phyloP scores from a whole-genome alignment of 305 asterid genomes.

The Coffea humblotiana region DNA sequence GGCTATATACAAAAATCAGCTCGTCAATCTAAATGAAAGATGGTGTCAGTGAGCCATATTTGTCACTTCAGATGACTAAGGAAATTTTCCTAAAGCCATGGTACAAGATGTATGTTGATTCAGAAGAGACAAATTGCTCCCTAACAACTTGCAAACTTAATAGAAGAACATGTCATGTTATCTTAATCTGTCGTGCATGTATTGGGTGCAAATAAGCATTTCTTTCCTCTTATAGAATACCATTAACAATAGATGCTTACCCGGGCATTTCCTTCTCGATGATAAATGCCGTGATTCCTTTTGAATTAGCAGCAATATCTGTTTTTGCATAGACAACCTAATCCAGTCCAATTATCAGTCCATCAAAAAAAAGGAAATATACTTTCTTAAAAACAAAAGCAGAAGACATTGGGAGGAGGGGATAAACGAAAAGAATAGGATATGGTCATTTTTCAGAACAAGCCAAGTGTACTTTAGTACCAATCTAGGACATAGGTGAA shows the following conservation, averaged over 20 bases:
- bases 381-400: conserved; percentile 4
- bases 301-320: conserved; percentile 68
- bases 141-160: background rate
- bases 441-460: background rate
- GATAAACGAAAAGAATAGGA: background rate
- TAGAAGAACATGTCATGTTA: too few species aligned
- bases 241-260: conserved; percentile 50
- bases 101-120: background rate
- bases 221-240: background rate
- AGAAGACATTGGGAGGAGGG: background rate
- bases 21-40: background rate
- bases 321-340: conserved; percentile 99
- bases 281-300: conserved; percentile 97
- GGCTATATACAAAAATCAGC: background rate
- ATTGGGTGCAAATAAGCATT: background rate
- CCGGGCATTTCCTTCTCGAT: conserved; percentile 95
- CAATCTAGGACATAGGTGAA: background rate
- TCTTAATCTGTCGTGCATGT: too few species aligned
- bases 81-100: background rate
- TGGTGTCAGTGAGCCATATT: background rate
- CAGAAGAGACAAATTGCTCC: background rate
- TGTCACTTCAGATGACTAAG: background rate
- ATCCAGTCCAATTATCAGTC: conserved; percentile 27
- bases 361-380: conserved; percentile 5
- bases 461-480: background rate